These are phyloP conservation scores for Torulaspora indica DNA, from an alignment of 805 yeast genomes.

Conservation along the genomic window DNA sequence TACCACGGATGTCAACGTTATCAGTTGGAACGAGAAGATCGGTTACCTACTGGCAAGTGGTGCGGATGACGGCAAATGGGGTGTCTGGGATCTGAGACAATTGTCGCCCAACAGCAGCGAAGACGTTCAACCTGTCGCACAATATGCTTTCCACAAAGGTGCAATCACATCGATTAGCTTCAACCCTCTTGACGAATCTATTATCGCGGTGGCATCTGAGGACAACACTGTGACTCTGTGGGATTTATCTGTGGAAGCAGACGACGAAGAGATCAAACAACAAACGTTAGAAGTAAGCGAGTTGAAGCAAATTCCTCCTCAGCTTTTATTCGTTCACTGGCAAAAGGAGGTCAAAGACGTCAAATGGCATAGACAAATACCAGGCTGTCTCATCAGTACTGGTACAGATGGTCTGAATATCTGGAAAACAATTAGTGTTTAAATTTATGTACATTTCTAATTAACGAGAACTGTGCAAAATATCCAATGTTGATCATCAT, in stretches of 20 bases:
- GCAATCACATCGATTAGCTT: slow-evolving; percentile 91
- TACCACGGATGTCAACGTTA: slow-evolving; percentile 81
- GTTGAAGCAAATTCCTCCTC: slow-evolving; percentile 88
- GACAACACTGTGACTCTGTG: slow-evolving; percentile 95
- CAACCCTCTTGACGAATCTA: slow-evolving; percentile 93
- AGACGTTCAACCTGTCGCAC: slow-evolving; percentile 74
- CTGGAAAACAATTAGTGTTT: slow-evolving; percentile 96
- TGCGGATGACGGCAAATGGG: slow-evolving; percentile 96
- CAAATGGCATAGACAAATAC: slow-evolving; percentile 95
- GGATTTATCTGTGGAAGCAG: slow-evolving; percentile 98
- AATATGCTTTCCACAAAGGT: slow-evolving; percentile 90
- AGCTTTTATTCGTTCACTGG: slow-evolving; percentile 95
- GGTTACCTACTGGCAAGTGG: slow-evolving; percentile 89
- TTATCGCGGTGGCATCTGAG: slow-evolving; percentile 91
- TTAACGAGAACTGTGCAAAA: not conserved
- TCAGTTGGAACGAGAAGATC: slow-evolving; percentile 89
- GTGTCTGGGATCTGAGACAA: slow-evolving; percentile 94
- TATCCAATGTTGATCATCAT: not conserved
- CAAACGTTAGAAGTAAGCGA: slow-evolving; percentile 77
- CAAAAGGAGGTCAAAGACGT: slow-evolving; percentile 96
- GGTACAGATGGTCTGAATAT: slow-evolving; percentile 92
- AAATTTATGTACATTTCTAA: slow-evolving; percentile 5
- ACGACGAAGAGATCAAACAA: slow-evolving; percentile 89
- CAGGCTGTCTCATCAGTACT: slow-evolving; percentile 90
- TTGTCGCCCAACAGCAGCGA: slow-evolving; percentile 50